Evolutionary conservation across 169 alveolate species (phyloP).

Genomic region (Blepharisma undulans): DNA sequence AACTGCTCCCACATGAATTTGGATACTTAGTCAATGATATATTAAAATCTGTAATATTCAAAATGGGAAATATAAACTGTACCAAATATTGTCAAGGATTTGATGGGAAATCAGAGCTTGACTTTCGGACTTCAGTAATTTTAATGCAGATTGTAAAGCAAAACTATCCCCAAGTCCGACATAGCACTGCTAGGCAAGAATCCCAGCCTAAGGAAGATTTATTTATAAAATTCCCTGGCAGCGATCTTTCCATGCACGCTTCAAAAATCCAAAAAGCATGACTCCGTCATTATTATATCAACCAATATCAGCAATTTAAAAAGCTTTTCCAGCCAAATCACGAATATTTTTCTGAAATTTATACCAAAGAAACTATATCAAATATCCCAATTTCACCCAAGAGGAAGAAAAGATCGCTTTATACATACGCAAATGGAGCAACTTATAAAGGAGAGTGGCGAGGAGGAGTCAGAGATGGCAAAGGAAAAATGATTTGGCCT

Average conservation of each 20-base stretch:
- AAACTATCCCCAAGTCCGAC: not conserved
- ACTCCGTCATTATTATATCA: not conserved
- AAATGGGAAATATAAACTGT: slow-evolving; percentile 38
- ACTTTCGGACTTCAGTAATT: not conserved
- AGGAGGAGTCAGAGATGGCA: not conserved
- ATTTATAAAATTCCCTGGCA: not conserved
- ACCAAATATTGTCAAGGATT: not conserved
- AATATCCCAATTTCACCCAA: not conserved
- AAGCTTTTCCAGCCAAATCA: not conserved
- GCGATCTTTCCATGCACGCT: not conserved
- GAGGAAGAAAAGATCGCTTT: not conserved
- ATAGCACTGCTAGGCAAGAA: not conserved
- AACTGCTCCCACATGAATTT: not conserved
- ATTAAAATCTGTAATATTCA: not conserved
- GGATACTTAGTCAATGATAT: not conserved
- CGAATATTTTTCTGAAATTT: not conserved
- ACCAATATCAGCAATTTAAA: not conserved
- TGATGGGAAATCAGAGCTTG: not conserved
- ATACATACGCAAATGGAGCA: slow-evolving; percentile 41
- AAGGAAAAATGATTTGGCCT: slow-evolving; percentile 42
- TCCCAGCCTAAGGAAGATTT: not conserved
- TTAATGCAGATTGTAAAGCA: not conserved
- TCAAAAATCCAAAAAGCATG: not conserved
- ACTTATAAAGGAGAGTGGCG: slow-evolving; percentile 3
- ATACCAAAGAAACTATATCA: slow-evolving; percentile 7